A percentile compares a stretch with the other conserved stretches of the same genome.
phyloP scores from a whole-genome alignment of 169 alveolate species.

The Miamiensis avidus region DNA sequence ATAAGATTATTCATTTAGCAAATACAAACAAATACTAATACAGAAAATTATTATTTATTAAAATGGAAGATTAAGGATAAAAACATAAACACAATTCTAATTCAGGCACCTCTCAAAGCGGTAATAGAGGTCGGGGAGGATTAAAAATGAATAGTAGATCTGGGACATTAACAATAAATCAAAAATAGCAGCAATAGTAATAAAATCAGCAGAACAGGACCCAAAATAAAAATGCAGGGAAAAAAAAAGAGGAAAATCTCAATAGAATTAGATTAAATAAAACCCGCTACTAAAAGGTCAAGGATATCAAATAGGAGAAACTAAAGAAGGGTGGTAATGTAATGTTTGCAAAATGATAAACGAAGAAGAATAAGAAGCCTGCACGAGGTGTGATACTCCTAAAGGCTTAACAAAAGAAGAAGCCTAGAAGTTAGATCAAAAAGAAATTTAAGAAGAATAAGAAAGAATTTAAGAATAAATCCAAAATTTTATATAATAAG shows the following conservation, averaged over 20 bases:
- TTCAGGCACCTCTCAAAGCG: neutral
- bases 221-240: neutral
- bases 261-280: neutral
- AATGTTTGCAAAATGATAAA: neutral
- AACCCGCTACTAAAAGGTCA: neutral
- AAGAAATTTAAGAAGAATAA: neutral
- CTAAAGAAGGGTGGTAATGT: neutral
- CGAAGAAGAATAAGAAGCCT: neutral
- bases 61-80: no score
- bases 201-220: no score
- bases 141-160: neutral
- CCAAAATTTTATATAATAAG: neutral
- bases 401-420: neutral
- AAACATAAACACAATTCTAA: no score
- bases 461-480: neutral
- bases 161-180: neutral
- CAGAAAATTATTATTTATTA: no score
- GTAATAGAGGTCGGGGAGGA: neutral
- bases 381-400: neutral
- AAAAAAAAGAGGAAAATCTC: neutral
- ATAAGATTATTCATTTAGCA: no score
- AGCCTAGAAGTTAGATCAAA: neutral
- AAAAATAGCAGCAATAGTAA: no score
- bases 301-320: neutral
- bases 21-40: no score